Base-by-base conservation (phyloP, 2,329 filamentous ascomycete species). In the Colletotrichum aenigma region DNA sequence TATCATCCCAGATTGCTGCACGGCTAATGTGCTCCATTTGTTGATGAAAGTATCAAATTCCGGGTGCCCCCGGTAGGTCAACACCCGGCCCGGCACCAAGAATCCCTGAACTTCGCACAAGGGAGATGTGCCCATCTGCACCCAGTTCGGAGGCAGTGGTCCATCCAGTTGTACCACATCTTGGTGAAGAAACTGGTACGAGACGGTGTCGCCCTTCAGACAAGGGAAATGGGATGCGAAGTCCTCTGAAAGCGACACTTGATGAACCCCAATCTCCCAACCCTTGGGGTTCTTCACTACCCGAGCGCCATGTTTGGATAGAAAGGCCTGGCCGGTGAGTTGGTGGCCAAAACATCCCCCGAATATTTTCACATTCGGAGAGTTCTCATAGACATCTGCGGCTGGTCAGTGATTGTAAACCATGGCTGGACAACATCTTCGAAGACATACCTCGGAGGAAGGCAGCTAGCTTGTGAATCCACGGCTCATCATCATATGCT, bases 331-430 rank as follows among this genome's bases (percentile, higher is more conserved):
- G 71, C 83, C 84, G 6, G 87, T 75, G 7, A 87, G 74, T 70
- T 87, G 85, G 66, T 87, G 86, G 2, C 86, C 85, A 62, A 87
- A 87, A 71, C 86, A 88, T 30, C 83, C 85, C 1, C 86, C 86
- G 68, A 87, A 87, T 7, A 87, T 82, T 70, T 83, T 85, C 60
- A 87, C 76, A 1, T 70, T 73, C 1, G 80, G 73, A 70, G 78
- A 71, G 2, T 77, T 71, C 2, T 66, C 67, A 68, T 86, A 87
- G 0, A 83, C 67, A 7, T 80, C 75, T 55, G 48, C 48, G 16
- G 6, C 38, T 1, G 6, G 16, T 66, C 13, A 66, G 64, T 8
- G 21, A 9, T 18, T 13, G 6, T 6, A 28, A 21, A 21, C 18
- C 10, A 24, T 30, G 12, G 8, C 7, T 18, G 5, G 12, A 18